Evolutionary conservation across 129 eudicot species (phyloP).

Genomic region (Sambucus nigra): DNA sequence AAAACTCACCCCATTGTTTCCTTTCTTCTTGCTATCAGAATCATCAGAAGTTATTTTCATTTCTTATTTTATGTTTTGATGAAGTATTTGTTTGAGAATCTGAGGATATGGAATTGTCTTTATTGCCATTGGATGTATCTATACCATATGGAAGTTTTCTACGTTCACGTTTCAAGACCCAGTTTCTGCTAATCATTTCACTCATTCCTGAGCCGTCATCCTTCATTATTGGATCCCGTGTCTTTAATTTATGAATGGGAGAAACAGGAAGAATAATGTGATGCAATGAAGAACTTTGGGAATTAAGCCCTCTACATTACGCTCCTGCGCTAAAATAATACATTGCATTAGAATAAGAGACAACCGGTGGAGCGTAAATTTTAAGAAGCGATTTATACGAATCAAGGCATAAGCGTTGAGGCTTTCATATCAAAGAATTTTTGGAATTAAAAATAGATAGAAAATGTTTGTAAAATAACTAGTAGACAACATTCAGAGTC

Average conservation of each 20-base stretch:
- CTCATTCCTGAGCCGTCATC: constrained; percentile 39
- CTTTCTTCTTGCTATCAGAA: constrained; percentile 55
- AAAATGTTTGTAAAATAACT: no score
- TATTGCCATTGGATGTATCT: constrained; percentile 34
- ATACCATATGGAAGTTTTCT: constrained; percentile 47
- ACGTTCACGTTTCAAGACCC: constrained; percentile 79
- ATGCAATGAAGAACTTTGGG: background rate
- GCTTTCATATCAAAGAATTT: no score
- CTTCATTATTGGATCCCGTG: constrained; percentile 42
- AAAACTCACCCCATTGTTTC: constrained; percentile 67
- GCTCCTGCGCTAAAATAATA: constrained; percentile 1
- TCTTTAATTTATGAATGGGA: constrained; percentile 7
- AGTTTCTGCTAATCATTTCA: constrained; percentile 51
- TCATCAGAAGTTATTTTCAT: constrained; percentile 24
- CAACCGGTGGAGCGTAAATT: background rate
- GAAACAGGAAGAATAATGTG: background rate
- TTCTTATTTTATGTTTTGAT: constrained; percentile 21
- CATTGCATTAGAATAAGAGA: background rate
- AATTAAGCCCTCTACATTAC: background rate
- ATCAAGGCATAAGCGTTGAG: no score
- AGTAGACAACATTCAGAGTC: no score
- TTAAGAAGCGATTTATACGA: no score
- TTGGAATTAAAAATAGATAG: no score
- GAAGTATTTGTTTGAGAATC: constrained; percentile 34
- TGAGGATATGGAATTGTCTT: constrained; percentile 22